phyloP scores from a whole-genome alignment of 129 eudicot genomes.

The Tagetes patula region DNA sequence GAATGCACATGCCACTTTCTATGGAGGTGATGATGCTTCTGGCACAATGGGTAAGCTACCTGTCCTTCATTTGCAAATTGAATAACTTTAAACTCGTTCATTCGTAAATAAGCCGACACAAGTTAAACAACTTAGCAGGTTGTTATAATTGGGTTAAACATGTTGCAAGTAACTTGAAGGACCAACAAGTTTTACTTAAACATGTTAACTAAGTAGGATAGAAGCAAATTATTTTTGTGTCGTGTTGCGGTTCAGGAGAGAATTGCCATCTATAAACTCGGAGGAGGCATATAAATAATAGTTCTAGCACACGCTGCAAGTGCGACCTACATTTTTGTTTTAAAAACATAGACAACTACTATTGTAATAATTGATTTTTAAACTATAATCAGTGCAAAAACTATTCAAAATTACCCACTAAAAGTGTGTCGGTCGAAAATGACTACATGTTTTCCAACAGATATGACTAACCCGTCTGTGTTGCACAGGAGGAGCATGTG shows the following conservation, averaged over 20 bases:
- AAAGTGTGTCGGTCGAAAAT: too few relatives aligned
- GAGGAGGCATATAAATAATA: background rate
- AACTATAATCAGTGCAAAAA: too few relatives aligned
- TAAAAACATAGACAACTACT: too few relatives aligned
- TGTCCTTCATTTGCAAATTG: background rate
- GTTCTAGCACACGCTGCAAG: too few relatives aligned
- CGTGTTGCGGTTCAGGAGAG: background rate
- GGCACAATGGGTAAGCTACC: slow-evolving; percentile 34
- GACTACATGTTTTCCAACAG: too few relatives aligned
- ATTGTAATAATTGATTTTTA: too few relatives aligned
- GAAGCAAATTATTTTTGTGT: background rate
- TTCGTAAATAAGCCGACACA: background rate
- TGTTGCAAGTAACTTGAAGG: background rate
- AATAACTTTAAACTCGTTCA: background rate
- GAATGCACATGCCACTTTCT: slow-evolving; percentile 35
- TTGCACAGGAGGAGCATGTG: slow-evolving; percentile 56
- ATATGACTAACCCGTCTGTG: background rate
- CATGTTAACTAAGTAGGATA: background rate
- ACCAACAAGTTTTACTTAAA: background rate
- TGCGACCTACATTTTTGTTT: too few relatives aligned
- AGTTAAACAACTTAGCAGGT: background rate
- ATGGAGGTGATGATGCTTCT: slow-evolving; percentile 34
- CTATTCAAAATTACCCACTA: too few relatives aligned
- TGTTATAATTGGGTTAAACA: background rate
- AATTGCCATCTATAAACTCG: background rate